These are phyloP conservation scores for Laguncularia racemosa DNA, from an alignment of 345 rosid species.

Conservation along the genomic window DNA sequence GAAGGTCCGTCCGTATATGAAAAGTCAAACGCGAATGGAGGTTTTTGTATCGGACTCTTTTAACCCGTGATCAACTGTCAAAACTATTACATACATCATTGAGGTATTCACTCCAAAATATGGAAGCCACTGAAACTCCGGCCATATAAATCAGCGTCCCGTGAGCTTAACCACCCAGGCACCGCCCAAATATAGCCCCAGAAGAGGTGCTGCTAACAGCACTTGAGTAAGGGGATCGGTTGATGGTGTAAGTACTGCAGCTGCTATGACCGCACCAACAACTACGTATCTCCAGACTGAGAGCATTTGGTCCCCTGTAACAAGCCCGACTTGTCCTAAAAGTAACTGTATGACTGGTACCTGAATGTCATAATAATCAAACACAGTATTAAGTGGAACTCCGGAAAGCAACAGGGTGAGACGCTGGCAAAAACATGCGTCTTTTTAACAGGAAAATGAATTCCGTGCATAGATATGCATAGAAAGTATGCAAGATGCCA, in stretches of 20 bases:
- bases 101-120: no score
- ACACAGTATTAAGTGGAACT: background rate
- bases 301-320: slow-evolving; percentile 87
- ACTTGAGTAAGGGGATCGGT: slow-evolving; percentile 96
- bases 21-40: no score
- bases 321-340: slow-evolving; percentile 85
- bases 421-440: no score
- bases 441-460: no score
- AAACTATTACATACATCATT: no score
- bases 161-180: slow-evolving; percentile 86
- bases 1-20: no score
- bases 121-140: no score
- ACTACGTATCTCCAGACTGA: slow-evolving; percentile 97
- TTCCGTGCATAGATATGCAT: no score
- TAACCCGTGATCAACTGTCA: no score
- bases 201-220: slow-evolving; percentile 83
- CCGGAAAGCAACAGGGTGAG: background rate
- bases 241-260: slow-evolving; percentile 93
- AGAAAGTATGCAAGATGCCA: background rate
- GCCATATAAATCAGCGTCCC: slow-evolving; percentile 41
- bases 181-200: slow-evolving; percentile 91
- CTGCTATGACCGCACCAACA: slow-evolving; percentile 87
- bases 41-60: no score
- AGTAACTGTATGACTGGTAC: slow-evolving; percentile 96
- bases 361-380: slow-evolving; percentile 29